Evolutionary conservation across 73 alveolate genomes (phyloP).

Genomic region (Urostyla sp.): DNA sequence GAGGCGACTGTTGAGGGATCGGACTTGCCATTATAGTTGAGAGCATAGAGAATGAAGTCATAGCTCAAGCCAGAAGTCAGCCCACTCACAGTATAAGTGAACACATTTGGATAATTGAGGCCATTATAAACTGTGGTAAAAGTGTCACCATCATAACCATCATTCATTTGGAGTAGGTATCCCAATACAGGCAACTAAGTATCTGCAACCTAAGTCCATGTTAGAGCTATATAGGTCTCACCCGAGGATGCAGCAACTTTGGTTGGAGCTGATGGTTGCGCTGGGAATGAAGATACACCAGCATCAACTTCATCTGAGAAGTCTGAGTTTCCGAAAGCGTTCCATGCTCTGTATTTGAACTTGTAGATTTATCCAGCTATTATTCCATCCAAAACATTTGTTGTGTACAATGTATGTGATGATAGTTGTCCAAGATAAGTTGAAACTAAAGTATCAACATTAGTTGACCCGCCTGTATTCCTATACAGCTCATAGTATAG

Average conservation of each 20-base stretch:
- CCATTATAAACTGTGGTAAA: conserved; percentile 62
- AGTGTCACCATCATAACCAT: conserved; percentile 73
- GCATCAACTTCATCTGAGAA: conserved; percentile 67
- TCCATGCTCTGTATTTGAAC: conserved; percentile 52
- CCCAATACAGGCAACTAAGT: conserved; percentile 75
- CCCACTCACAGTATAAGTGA: conserved; percentile 56
- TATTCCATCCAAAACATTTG: conserved; percentile 12
- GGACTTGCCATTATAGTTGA: conserved; percentile 68
- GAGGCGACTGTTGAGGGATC: conserved; percentile 16
- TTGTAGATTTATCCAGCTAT: conserved; percentile 66
- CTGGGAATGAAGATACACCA: conserved; percentile 69
- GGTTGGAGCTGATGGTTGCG: conserved; percentile 49
- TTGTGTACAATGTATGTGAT: not conserved
- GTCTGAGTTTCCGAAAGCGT: conserved; percentile 60
- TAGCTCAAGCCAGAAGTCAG: conserved; percentile 57
- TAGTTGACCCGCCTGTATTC: conserved; percentile 70
- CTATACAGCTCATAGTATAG: conserved; percentile 46
- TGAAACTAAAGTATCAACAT: conserved; percentile 4
- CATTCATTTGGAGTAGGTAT: conserved; percentile 65
- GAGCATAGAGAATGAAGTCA: conserved; percentile 50
- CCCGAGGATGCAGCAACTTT: conserved; percentile 31
- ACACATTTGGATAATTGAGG: conserved; percentile 68
- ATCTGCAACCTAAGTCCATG: conserved; percentile 52
- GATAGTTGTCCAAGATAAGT: conserved; percentile 29
- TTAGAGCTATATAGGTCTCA: conserved; percentile 45